These are phyloP conservation scores for Paraphoma chrysanthemicola DNA, from an alignment of 2,329 filamentous ascomycete genomes.

Conservation along the genomic window DNA sequence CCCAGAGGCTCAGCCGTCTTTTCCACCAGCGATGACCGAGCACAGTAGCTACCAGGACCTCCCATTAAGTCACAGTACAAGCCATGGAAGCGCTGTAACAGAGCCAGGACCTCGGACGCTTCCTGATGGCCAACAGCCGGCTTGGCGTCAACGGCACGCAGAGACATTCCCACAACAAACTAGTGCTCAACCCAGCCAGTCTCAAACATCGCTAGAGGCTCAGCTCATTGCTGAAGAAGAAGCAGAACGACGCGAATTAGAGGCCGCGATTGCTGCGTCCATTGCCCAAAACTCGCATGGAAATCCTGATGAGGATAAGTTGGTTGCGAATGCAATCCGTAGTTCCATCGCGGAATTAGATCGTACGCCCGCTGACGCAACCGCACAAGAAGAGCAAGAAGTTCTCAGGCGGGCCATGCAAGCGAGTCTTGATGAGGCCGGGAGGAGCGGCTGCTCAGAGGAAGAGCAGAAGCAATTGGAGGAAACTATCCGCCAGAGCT, in stretches of 20 bases:
- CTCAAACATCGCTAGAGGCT: slow-evolving; percentile 20
- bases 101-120: slow-evolving; percentile 22
- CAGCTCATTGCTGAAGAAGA: slow-evolving; percentile 38
- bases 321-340: slow-evolving; percentile 76
- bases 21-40: slow-evolving; percentile 18
- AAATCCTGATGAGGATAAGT: slow-evolving; percentile 71
- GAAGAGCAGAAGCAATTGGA: slow-evolving; percentile 52
- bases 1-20: slow-evolving; percentile 20
- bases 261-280: slow-evolving; percentile 70
- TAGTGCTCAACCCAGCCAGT: slow-evolving; percentile 14
- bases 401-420: slow-evolving; percentile 58
- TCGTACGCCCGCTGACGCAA: slow-evolving; percentile 37
- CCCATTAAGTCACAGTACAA: slow-evolving; percentile 11
- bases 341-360: slow-evolving; percentile 71
- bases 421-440: slow-evolving; percentile 57
- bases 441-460: slow-evolving; percentile 35
- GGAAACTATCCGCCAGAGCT: slow-evolving; percentile 52
- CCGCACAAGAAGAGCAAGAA: slow-evolving; percentile 53
- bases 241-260: slow-evolving; percentile 67
- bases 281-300: slow-evolving; percentile 75
- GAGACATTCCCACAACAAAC: slow-evolving; percentile 31
- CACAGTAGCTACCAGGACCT: slow-evolving; percentile 23
- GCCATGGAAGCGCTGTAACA: slow-evolving; percentile 9
- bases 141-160: slow-evolving; percentile 28
- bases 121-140: slow-evolving; percentile 18